Percentiles rank a stretch among this genome's conserved stretches.
Evolutionary conservation across 2,329 filamentous ascomycete genomes (phyloP).

Genomic region (Periconia digitata): DNA sequence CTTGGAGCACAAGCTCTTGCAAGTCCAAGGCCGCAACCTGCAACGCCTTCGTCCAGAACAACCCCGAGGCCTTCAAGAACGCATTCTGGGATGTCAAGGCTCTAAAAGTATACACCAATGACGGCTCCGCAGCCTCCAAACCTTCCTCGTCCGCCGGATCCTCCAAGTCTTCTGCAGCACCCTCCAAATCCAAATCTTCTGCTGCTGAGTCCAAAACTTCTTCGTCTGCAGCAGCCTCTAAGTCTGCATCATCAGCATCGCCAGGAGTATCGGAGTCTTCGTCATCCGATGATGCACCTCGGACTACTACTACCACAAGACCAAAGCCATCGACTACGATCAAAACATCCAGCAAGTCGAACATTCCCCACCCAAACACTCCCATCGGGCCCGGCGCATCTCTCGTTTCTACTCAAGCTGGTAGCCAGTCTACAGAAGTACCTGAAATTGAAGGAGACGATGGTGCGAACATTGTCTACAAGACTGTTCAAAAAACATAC

Average conservation of each 20-base stretch:
- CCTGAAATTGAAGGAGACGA: slow-evolving; percentile 1
- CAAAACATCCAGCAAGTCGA: neutral
- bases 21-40: slow-evolving; percentile 65
- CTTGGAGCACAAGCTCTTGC: slow-evolving; percentile 66
- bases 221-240: neutral
- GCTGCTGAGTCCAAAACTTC: neutral
- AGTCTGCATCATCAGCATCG: neutral
- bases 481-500: neutral
- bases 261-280: neutral
- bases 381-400: neutral
- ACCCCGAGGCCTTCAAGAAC: slow-evolving; percentile 69
- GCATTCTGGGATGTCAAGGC: slow-evolving; percentile 72
- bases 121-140: slow-evolving; percentile 13
- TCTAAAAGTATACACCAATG: slow-evolving; percentile 42
- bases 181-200: neutral
- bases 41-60: slow-evolving; percentile 68
- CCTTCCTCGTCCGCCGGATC: neutral
- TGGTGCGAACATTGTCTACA: neutral
- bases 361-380: neutral
- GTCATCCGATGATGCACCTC: neutral
- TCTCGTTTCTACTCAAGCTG: neutral
- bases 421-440: neutral
- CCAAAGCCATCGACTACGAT: neutral
- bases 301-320: neutral
- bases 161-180: neutral